Evolutionary conservation across 1,284 basidiomycete genomes (phyloP).

Genomic region (Schizophyllum amplum): DNA sequence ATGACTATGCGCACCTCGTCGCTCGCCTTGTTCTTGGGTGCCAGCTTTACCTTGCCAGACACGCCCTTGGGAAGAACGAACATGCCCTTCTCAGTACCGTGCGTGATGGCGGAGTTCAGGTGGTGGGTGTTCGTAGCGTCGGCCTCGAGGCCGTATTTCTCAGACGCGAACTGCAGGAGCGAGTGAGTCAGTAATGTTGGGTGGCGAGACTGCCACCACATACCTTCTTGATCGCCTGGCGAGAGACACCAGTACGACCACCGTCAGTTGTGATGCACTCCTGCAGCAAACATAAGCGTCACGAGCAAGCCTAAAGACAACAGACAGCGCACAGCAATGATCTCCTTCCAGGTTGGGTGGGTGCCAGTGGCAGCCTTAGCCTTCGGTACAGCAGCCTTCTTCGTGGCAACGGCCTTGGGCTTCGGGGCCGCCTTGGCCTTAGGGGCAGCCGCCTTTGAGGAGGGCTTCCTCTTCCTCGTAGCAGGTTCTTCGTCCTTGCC

Average conservation of each 20-base stretch:
- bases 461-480: not conserved
- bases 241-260: conserved; percentile 65
- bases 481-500: conserved; percentile 15
- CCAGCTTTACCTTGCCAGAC: conserved; percentile 49
- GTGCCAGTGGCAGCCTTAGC: conserved; percentile 15
- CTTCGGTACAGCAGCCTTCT: conserved; percentile 36
- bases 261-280: not conserved
- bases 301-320: not conserved
- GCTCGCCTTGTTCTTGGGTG: conserved; percentile 23
- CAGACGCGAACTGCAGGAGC: conserved; percentile 55
- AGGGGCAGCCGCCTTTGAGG: not conserved
- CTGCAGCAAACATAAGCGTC: not conserved
- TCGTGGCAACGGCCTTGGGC: conserved; percentile 17
- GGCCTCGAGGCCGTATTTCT: conserved; percentile 62
- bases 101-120: conserved; percentile 65
- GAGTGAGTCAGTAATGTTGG: conserved; percentile 3
- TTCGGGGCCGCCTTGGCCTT: conserved; percentile 10
- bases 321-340: not conserved
- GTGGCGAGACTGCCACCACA: conserved; percentile 5
- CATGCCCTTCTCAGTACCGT: conserved; percentile 52
- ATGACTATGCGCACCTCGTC: conserved; percentile 9
- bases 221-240: conserved; percentile 89
- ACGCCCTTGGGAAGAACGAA: conserved; percentile 72
- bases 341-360: not conserved
- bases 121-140: conserved; percentile 49